Percentiles rank a stretch among this genome's conserved stretches.
Evolutionary conservation across 768 basidiomycete species (phyloP).

Genomic region (Gautieria morchelliformis): DNA sequence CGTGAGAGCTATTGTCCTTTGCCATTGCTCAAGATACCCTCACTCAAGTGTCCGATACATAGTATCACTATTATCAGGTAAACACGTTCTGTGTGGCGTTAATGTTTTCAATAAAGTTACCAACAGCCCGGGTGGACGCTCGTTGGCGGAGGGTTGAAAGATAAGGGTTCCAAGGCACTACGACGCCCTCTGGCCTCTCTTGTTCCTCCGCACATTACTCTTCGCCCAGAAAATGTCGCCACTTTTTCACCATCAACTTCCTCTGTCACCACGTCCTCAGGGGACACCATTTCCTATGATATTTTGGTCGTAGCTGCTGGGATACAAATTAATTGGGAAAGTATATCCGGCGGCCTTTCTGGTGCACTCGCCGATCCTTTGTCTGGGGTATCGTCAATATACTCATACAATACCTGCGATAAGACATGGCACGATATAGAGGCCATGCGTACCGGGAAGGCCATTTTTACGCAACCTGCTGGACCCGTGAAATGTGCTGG

Average conservation of each 20-base stretch:
- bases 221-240: slow-evolving; percentile 61
- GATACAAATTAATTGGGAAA: slow-evolving; percentile 76
- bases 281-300: slow-evolving; percentile 70
- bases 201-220: slow-evolving; percentile 64
- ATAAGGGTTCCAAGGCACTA: slow-evolving; percentile 49
- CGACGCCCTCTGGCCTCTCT: slow-evolving; percentile 56
- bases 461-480: slow-evolving; percentile 91
- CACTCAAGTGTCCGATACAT: slow-evolving; percentile 8
- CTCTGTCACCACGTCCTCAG: slow-evolving; percentile 60
- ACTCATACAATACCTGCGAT: slow-evolving; percentile 83
- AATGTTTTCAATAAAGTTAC: not conserved
- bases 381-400: slow-evolving; percentile 86
- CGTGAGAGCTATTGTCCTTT: not conserved
- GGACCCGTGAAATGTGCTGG: slow-evolving; percentile 92
- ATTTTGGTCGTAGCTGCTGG: slow-evolving; percentile 83
- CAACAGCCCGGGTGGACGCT: slow-evolving; percentile 91
- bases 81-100: not conserved
- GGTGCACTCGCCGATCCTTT: slow-evolving; percentile 67
- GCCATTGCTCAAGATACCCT: not conserved
- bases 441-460: slow-evolving; percentile 63
- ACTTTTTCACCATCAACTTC: slow-evolving; percentile 70
- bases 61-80: slow-evolving; percentile 81
- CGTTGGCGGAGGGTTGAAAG: slow-evolving; percentile 77
- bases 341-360: slow-evolving; percentile 65
- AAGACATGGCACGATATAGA: slow-evolving; percentile 83